phyloP scores from a whole-genome alignment of 1,284 basidiomycete genomes.

The Ceratobasidium sp. region DNA sequence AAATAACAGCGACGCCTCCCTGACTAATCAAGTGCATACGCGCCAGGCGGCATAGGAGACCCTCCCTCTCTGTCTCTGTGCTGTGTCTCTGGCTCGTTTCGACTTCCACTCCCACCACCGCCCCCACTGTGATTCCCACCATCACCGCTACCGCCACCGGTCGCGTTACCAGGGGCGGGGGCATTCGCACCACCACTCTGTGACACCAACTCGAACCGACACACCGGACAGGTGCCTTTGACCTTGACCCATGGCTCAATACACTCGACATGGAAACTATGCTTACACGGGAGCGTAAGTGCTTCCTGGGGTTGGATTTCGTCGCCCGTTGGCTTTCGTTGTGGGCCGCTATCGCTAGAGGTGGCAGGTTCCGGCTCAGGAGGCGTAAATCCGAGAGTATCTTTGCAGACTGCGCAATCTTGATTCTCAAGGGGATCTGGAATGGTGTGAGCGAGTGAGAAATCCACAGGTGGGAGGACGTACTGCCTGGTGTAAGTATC shows the following conservation, averaged over 20 bases:
- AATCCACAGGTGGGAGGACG: conserved; percentile 45
- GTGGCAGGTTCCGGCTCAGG: conserved; percentile 4
- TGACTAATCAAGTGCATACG: conserved; percentile 19
- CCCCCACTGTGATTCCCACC: neutral
- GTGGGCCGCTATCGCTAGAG: no score
- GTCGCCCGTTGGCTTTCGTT: conserved; percentile 5
- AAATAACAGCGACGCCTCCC: neutral
- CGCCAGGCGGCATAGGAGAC: conserved; percentile 23
- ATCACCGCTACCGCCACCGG: neutral
- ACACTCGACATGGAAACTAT: conserved; percentile 80
- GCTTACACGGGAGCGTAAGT: conserved; percentile 76
- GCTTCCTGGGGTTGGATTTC: conserved; percentile 31
- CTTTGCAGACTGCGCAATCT: conserved; percentile 46
- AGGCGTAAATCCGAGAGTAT: conserved; percentile 39
- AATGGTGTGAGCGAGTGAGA: neutral
- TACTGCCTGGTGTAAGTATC: conserved; percentile 66
- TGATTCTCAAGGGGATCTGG: conserved; percentile 64
- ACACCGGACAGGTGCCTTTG: conserved; percentile 84
- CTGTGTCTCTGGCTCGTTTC: neutral
- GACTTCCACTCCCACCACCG: neutral
- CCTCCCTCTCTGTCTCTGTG: neutral
- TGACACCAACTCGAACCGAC: conserved; percentile 59
- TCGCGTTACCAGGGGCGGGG: neutral
- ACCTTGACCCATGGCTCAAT: conserved; percentile 82
- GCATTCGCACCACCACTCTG: neutral